Evolutionary conservation across 495 filamentous ascomycete species (phyloP), one percentile per base, ranked within the genome.

Genomic region (Talaromyces wortmannii): DNA sequence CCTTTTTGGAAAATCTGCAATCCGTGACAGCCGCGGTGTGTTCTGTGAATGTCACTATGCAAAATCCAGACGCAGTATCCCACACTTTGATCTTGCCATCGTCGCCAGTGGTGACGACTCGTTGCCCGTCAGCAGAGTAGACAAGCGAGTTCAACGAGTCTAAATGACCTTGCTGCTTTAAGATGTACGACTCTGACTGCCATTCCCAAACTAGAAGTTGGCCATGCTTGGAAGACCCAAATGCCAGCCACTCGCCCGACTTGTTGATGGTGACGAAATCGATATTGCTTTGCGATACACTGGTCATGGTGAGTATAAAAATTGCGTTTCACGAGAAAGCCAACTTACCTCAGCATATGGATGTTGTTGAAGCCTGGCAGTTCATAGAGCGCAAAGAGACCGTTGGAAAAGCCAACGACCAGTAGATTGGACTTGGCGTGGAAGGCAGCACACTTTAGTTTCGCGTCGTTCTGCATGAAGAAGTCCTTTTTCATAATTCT

Each of bases 161-260:
- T 48, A 95, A 89, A 70, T 98, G 94, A 1, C 92, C 92, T 70
- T 97, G 94, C 63, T 98, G 94, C 68, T 97, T 98, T 33, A 98
- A 71, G 54, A 98, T 92, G 69, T 97, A 97, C n/a, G 95, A 97
- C 67, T 98, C 94, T 2, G 95, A 97, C 63, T 97, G 95, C 95
- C 95, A 97, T 68, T 98, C 94, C 94, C 94, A 98, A 23, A 98
- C 95, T 36, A 98, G 78, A 12, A 98, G 74, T 59, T 98, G 94
- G 11, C 94, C 94, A 29, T 95, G 81, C 54, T 92, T 92, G 13
- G 95, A 95, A 5, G 94, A 92, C n/a, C 92, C 94, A 69, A 98
- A 96, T 6, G 94, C 94, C 31, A 98, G 78, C 94, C 94, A 98
- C 73, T 96, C 95, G 53, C 92, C 94, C 31, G 89, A 85, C 63